These are phyloP conservation scores for Fistulina hepatica DNA, from an alignment of 1,284 basidiomycete genomes.

Conservation along the genomic window DNA sequence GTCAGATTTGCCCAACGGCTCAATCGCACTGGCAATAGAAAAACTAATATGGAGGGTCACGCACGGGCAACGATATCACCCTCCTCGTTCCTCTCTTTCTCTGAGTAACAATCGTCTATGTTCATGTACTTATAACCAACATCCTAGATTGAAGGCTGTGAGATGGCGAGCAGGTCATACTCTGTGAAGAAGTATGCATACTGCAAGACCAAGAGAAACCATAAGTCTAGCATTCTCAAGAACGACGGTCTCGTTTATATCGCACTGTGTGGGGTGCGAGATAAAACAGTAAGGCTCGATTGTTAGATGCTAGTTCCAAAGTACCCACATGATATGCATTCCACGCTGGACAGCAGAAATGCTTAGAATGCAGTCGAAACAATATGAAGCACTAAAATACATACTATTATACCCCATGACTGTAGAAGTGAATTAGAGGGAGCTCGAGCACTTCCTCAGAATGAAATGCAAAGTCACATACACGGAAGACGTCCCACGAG, in stretches of 20 bases:
- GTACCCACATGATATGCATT: slow-evolving; percentile 43
- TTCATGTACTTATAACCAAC: slow-evolving; percentile 44
- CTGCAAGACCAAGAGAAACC: slow-evolving; percentile 36
- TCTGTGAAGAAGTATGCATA: slow-evolving; percentile 12
- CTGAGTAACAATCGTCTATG: slow-evolving; percentile 49
- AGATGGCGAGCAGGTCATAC: not conserved
- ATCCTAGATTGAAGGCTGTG: slow-evolving; percentile 25
- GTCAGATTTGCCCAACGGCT: not conserved
- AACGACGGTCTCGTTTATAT: slow-evolving; percentile 41
- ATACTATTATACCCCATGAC: slow-evolving; percentile 42
- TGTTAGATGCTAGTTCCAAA: not conserved
- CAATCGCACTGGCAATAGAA: slow-evolving; percentile 3
- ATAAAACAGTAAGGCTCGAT: slow-evolving; percentile 1
- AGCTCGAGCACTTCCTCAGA: slow-evolving; percentile 3
- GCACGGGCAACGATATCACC: slow-evolving; percentile 38
- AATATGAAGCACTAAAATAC: slow-evolving; percentile 7
- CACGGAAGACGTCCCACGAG: slow-evolving; percentile 32
- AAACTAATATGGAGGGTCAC: slow-evolving; percentile 8
- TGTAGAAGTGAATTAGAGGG: slow-evolving; percentile 10
- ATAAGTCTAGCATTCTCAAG: slow-evolving; percentile 36
- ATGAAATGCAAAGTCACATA: slow-evolving; percentile 13
- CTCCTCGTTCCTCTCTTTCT: slow-evolving; percentile 33
- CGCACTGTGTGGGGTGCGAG: slow-evolving; percentile 29
- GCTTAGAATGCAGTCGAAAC: slow-evolving; percentile 4
- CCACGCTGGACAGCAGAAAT: slow-evolving; percentile 31